These are phyloP conservation scores for Cladophialophora immunda DNA, from an alignment of 2,329 filamentous ascomycete genomes.

Conservation along the genomic window DNA sequence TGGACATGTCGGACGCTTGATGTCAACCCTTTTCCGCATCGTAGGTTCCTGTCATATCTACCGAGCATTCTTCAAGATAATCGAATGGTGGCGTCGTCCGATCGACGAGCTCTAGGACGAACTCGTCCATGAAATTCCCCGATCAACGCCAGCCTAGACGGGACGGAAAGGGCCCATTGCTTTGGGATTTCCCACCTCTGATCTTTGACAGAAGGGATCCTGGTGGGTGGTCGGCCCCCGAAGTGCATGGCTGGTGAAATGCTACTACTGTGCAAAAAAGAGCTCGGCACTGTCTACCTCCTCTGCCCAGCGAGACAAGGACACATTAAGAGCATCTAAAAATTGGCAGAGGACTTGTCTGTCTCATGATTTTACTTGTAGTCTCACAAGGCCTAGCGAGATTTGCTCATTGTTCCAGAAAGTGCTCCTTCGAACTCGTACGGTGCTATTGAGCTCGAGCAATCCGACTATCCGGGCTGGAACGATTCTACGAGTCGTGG, in stretches of 20 bases:
- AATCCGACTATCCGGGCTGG: neutral
- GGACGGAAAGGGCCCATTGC: conserved; percentile 10
- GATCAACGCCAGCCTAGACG: neutral
- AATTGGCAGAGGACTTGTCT: neutral
- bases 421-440: neutral
- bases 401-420: neutral
- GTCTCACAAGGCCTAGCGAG: neutral
- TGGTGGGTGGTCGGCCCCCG: neutral
- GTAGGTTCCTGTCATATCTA: neutral
- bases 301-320: neutral
- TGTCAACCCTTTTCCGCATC: conserved; percentile 9
- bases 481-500: neutral
- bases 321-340: neutral
- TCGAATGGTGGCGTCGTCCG: conserved; percentile 11
- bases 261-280: neutral
- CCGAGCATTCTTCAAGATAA: conserved; percentile 4
- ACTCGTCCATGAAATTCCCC: conserved; percentile 8
- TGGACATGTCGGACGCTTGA: neutral
- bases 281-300: neutral
- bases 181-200: neutral
- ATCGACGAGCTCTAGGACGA: conserved; percentile 7
- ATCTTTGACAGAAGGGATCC: neutral
- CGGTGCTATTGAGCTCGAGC: neutral
- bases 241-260: neutral
- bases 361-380: neutral